These are phyloP conservation scores for Ophiostoma ulmi DNA, from an alignment of 2,329 filamentous ascomycete species.

Conservation along the genomic window DNA sequence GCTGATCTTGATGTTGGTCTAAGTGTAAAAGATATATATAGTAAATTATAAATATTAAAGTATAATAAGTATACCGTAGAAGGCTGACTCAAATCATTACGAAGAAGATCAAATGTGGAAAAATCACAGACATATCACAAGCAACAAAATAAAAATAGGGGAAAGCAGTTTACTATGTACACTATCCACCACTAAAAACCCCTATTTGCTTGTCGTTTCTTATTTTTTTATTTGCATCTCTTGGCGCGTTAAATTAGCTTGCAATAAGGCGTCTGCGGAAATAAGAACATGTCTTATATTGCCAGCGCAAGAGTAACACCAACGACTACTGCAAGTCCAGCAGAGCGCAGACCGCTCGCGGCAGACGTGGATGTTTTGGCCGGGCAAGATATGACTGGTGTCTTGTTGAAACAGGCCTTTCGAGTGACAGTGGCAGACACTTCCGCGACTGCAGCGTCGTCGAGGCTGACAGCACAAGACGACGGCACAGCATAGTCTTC, in stretches of 20 bases:
- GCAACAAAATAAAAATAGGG: neutral
- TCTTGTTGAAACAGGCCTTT: neutral
- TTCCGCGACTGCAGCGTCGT: neutral
- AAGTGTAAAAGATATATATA: neutral
- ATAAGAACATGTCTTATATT: neutral
- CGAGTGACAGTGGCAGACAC: neutral
- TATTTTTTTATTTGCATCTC: neutral
- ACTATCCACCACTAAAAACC: slow-evolving; percentile 5
- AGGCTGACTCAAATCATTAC: neutral
- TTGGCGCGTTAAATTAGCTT: slow-evolving; percentile 3
- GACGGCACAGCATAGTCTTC: neutral
- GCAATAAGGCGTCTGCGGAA: neutral
- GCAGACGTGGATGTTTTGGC: neutral
- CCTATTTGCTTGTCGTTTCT: neutral
- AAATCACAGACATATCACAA: neutral
- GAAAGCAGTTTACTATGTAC: slow-evolving; percentile 7
- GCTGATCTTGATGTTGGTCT: neutral
- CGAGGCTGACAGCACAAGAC: neutral
- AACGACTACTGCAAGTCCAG: neutral
- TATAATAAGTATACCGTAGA: neutral
- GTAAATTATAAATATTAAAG: neutral
- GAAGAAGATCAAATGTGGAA: neutral
- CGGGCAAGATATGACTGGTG: neutral
- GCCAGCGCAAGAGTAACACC: neutral
- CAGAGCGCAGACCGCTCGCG: neutral